phyloP scores from a whole-genome alignment of 805 yeast genomes.

The Hanseniaspora occidentalis region DNA sequence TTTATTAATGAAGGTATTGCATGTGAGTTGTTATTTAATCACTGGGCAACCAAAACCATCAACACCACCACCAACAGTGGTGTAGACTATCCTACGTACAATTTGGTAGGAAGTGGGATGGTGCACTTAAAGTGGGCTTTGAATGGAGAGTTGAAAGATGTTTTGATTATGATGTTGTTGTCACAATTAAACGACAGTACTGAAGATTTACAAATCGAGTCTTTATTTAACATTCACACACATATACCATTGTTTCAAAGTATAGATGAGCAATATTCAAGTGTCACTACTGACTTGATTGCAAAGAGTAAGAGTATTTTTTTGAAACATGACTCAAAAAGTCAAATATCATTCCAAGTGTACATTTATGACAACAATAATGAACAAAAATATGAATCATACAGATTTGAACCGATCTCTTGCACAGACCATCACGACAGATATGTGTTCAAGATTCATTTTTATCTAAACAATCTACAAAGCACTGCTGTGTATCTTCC shows the following conservation, averaged over 20 bases:
- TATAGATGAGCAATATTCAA: background rate
- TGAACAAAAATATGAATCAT: no score
- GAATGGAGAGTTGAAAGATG: background rate
- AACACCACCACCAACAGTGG: background rate
- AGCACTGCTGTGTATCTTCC: background rate
- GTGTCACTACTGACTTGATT: background rate
- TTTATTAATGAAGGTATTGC: background rate
- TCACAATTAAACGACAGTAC: background rate
- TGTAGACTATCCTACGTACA: background rate
- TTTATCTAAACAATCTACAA: background rate
- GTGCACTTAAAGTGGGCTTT: background rate
- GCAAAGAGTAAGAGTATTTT: no score
- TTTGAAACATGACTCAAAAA: background rate
- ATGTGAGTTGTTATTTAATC: background rate
- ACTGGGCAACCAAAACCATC: background rate
- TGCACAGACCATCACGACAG: background rate
- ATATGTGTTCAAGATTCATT: background rate
- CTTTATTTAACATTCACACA: background rate
- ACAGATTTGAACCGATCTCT: no score
- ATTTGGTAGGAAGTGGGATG: background rate
- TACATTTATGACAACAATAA: background rate
- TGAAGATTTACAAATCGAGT: background rate
- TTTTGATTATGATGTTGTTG: slow-evolving; percentile 2
- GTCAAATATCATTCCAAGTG: background rate
- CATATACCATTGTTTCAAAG: background rate